Percentiles rank a stretch among this genome's conserved stretches.
Evolutionary conservation across 805 yeast species (phyloP).

Genomic region (Saturnispora serradocipensis): DNA sequence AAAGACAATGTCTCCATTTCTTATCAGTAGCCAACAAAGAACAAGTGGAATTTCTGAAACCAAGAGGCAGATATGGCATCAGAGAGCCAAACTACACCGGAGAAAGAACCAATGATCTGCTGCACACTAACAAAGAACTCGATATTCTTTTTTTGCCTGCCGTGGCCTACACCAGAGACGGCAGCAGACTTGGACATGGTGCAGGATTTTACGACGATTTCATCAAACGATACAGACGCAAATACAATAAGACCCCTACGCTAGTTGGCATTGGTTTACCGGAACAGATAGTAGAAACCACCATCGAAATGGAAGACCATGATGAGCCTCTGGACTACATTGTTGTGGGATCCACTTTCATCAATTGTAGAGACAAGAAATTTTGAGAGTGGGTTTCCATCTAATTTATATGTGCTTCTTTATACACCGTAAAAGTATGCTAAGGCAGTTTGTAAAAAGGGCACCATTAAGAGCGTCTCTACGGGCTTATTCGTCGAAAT

Average conservation of each 20-base stretch:
- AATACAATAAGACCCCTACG: slow-evolving; percentile 29
- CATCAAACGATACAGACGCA: slow-evolving; percentile 39
- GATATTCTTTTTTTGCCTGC: slow-evolving; percentile 82
- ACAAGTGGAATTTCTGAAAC: slow-evolving; percentile 40
- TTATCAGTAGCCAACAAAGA: slow-evolving; percentile 35
- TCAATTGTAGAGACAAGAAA: background rate
- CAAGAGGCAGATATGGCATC: slow-evolving; percentile 59
- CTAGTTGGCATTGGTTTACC: slow-evolving; percentile 57
- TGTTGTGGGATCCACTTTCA: slow-evolving; percentile 32
- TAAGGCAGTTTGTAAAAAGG: background rate
- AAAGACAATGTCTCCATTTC: slow-evolving; percentile 47
- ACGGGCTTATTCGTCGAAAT: slow-evolving; percentile 10
- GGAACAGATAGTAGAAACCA: slow-evolving; percentile 43
- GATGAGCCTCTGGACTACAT: slow-evolving; percentile 54
- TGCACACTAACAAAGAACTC: slow-evolving; percentile 23
- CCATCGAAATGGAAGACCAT: slow-evolving; percentile 50
- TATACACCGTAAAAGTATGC: background rate
- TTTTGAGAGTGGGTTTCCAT: background rate
- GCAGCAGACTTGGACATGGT: slow-evolving; percentile 76
- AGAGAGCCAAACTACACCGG: slow-evolving; percentile 47
- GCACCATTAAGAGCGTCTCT: background rate
- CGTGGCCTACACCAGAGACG: slow-evolving; percentile 53
- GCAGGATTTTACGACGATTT: slow-evolving; percentile 87
- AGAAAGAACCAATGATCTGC: slow-evolving; percentile 17
- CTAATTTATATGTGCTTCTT: background rate